Base-by-base conservation (phyloP, 1,284 basidiomycete genomes). In the Leccinum variabile region DNA sequence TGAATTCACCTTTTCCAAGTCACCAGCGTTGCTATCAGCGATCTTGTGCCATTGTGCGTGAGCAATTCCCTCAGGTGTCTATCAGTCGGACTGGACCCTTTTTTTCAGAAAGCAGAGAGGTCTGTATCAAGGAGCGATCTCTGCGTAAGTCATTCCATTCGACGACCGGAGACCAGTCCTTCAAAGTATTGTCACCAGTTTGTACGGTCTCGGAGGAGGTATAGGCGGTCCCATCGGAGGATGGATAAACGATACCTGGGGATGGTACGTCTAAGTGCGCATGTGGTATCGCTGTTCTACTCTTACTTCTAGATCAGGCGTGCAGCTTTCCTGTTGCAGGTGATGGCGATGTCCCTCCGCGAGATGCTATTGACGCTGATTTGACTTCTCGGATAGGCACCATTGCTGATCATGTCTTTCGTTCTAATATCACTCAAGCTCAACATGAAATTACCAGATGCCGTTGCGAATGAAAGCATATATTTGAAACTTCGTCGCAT, bases 11-110 rank as follows among this genome's bases (percentile, higher is more conserved):
- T 59, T 58, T 60, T 68, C 69, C 46, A 77, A 93, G 91, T 93
- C 52, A 85, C 89, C 54, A 91, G 37, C 67, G 83, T 93, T 57
- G 82, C 89, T 57, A 84, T 91, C 60, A 89, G 89, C 13, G 91
- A 93, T 77, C 79, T 93, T 52, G 89, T 96, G 60, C 91, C 92
- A 39, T 75, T 96, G 86, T 94, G 68, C 78, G 90, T 80, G 7
- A 57, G 8, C 3, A 22, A 22, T n/a, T 39, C 64, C 39, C n/a
- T 57, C 55, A 28, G 35, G 25, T 60, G 22, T 18, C 6, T 4
- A 79, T 89, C 46, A 49, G 22, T 28, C 18, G 14, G 3, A 22
- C 60, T 32, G 22, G 1, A 22, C 18, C 18, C 49, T n/a, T 11
- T 54, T 55, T 7, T 59, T 35, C 63, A 94, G 92, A 69, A 90